Conservation (phyloP, 192 early-diverging fungal genomes). For the Backusella luteola region DNA sequence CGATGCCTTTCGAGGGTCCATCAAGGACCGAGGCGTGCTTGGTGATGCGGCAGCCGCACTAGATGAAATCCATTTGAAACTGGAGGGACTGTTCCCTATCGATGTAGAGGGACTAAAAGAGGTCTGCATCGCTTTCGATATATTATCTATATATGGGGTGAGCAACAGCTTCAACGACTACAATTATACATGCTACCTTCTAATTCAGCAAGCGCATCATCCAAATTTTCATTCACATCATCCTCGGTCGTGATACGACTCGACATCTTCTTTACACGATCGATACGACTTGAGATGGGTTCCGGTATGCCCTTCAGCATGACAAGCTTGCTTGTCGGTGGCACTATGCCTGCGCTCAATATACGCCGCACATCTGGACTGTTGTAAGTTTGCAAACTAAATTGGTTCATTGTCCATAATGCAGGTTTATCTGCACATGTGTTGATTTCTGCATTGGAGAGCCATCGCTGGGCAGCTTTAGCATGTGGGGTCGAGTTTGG, state of each 20-base stretch:
- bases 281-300: constrained; percentile 29
- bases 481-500: not conserved
- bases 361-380: constrained; percentile 20
- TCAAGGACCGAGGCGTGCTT: not conserved
- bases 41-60: constrained; percentile 16
- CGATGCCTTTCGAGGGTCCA: constrained; percentile 20
- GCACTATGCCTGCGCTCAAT: constrained; percentile 36
- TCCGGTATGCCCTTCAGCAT: constrained; percentile 46
- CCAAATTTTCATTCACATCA: constrained; percentile 20
- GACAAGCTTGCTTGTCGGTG: constrained; percentile 39
- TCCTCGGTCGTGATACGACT: constrained; percentile 16
- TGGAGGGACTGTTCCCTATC: constrained; percentile 13
- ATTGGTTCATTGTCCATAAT: constrained; percentile 50
- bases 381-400: constrained; percentile 47
- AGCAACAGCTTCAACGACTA: not conserved
- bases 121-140: constrained; percentile 41
- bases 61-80: constrained; percentile 27
- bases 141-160: constrained; percentile 21
- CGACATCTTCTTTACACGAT: constrained; percentile 25
- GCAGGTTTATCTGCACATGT: constrained; percentile 42
- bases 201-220: constrained; percentile 34
- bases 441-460: constrained; percentile 51
- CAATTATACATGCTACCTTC: constrained; percentile 21
- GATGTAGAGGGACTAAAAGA: constrained; percentile 20
- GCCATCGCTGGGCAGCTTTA: constrained; percentile 21